Evolutionary conservation across 192 early-diverging fungal species (phyloP).

Genomic region (Spinellus fusiger): DNA sequence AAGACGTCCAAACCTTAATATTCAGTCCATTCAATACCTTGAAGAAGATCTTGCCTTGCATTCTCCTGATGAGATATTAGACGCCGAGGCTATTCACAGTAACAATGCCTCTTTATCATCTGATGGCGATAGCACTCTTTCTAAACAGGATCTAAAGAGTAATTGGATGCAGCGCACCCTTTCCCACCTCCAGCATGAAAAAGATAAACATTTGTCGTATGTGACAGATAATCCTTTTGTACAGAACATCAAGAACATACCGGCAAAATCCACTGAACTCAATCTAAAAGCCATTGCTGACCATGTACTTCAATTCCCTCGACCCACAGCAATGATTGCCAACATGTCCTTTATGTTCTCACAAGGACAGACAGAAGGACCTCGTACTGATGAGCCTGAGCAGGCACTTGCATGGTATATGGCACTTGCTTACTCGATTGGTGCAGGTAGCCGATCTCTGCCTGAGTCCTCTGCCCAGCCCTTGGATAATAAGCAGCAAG

Average conservation of each 20-base stretch:
- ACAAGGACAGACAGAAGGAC: background rate
- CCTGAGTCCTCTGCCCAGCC: background rate
- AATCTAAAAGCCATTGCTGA: conserved; percentile 10
- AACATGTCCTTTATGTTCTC: conserved; percentile 16
- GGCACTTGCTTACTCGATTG: conserved; percentile 23
- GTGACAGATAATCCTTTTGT: conserved; percentile 10
- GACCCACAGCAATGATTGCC: conserved; percentile 16
- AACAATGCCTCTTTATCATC: conserved; percentile 3
- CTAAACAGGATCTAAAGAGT: background rate
- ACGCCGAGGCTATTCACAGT: conserved; percentile 14
- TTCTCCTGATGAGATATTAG: conserved; percentile 13
- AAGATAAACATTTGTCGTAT: background rate
- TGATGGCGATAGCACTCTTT: background rate
- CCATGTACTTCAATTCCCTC: conserved; percentile 13
- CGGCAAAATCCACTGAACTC: conserved; percentile 5
- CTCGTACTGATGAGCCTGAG: conserved; percentile 9
- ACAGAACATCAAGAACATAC: conserved; percentile 12
- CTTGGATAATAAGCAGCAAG: background rate
- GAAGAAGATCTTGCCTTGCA: background rate
- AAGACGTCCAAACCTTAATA: background rate
- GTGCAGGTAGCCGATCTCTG: conserved; percentile 7
- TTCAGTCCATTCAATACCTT: conserved; percentile 11
- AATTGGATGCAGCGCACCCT: conserved; percentile 30
- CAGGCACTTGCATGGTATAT: conserved; percentile 26
- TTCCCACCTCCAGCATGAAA: conserved; percentile 22